These are phyloP conservation scores for Naematelia encephala DNA, from an alignment of 768 basidiomycete genomes.

Conservation along the genomic window DNA sequence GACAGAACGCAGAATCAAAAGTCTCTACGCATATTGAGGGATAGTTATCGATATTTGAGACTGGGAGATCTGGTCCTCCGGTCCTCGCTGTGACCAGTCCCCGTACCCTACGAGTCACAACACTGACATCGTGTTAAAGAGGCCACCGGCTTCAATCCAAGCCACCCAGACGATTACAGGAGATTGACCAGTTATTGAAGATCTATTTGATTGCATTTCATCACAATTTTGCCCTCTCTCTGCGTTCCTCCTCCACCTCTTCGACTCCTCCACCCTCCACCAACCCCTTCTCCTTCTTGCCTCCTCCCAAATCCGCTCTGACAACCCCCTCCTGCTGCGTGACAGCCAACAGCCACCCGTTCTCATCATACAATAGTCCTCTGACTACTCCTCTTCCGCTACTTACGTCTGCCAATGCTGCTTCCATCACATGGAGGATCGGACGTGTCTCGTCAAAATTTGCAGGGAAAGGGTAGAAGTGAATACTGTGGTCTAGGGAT, in stretches of 20 bases:
- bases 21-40: no score
- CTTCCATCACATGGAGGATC: slow-evolving; percentile 49
- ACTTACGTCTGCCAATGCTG: slow-evolving; percentile 26
- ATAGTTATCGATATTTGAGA: no score
- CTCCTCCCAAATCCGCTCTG: slow-evolving; percentile 62
- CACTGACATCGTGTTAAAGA: no score
- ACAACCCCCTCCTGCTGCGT: slow-evolving; percentile 51
- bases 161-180: no score
- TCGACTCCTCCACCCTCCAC: slow-evolving; percentile 63
- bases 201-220: not conserved
- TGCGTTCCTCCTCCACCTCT: slow-evolving; percentile 21
- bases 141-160: no score
- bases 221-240: slow-evolving; percentile 20
- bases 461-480: slow-evolving; percentile 44
- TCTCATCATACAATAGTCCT: slow-evolving; percentile 43
- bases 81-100: no score
- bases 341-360: slow-evolving; percentile 46
- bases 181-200: no score
- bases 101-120: no score
- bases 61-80: no score
- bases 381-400: slow-evolving; percentile 47
- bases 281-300: slow-evolving; percentile 65
- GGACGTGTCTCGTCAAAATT: slow-evolving; percentile 39
- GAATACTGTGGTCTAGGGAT: slow-evolving; percentile 47
- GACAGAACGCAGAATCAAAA: no score